phyloP scores from a whole-genome alignment of 169 alveolate genomes.

The Plasmodium berghei region DNA sequence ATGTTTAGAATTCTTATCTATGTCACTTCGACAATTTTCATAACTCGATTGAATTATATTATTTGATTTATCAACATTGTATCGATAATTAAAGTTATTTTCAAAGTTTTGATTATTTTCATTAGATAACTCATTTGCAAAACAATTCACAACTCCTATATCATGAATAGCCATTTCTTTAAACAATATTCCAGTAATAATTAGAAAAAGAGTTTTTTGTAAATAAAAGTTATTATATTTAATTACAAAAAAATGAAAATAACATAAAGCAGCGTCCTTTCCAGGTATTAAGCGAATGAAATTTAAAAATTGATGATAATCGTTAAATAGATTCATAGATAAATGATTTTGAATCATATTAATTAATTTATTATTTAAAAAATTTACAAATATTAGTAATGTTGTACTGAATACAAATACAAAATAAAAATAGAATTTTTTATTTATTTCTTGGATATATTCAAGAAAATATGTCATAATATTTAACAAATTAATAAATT shows the following conservation, averaged over 20 bases:
- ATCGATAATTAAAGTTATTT: no score
- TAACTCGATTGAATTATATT: no score
- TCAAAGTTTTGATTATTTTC: no score
- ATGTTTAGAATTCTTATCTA: no score
- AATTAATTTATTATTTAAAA: conserved; percentile 1
- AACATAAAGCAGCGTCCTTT: conserved; percentile 21
- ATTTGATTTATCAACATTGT: no score
- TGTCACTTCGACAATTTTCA: no score
- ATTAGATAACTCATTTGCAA: no score
- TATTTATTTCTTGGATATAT: conserved; percentile 14
- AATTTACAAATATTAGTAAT: conserved; percentile 10
- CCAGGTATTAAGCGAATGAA: conserved; percentile 16
- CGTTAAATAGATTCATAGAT: conserved; percentile 33
- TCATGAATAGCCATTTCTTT: no score
- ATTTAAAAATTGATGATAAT: conserved; percentile 7
- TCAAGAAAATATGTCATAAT: conserved; percentile 60
- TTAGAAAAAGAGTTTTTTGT: conserved; percentile 4
- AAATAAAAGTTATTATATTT: conserved; percentile 50
- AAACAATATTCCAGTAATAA: background rate
- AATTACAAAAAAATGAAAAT: conserved; percentile 60
- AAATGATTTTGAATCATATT: conserved; percentile 9
- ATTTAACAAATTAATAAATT: conserved; percentile 35
- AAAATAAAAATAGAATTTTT: conserved; percentile 7
- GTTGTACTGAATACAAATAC: conserved; percentile 22
- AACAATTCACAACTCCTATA: no score